Evolutionary conservation across 345 rosid genomes (phyloP).

Genomic region (Rhizophora apiculata): DNA sequence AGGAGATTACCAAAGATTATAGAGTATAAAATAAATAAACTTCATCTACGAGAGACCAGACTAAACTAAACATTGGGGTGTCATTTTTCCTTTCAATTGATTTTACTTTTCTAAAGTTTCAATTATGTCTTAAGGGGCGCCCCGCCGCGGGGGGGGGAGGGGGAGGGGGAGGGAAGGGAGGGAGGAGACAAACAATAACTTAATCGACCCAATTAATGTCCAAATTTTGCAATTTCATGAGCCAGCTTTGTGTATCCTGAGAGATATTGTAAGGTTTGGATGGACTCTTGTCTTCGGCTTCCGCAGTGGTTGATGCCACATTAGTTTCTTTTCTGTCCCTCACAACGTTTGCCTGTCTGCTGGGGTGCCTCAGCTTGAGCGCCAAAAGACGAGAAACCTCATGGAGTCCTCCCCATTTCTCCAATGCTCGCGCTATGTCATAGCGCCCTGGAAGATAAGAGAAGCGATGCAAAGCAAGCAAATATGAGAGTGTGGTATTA

Average conservation of each 20-base stretch:
- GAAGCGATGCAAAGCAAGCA: too few species aligned
- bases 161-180: too few species aligned
- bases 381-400: slow-evolving; percentile 80
- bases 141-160: too few species aligned
- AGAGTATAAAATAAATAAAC: too few species aligned
- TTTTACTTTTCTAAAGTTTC: too few species aligned
- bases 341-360: slow-evolving; percentile 38
- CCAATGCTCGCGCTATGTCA: slow-evolving; percentile 90
- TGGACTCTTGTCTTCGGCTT: slow-evolving; percentile 26
- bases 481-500: too few species aligned
- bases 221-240: slow-evolving; percentile 53
- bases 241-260: slow-evolving; percentile 81
- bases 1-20: too few species aligned
- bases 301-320: slow-evolving; percentile 20
- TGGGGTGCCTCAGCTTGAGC: slow-evolving; percentile 74
- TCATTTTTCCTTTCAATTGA: too few species aligned
- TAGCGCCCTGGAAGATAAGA: slow-evolving; percentile 56
- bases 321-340: slow-evolving; percentile 41
- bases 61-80: too few species aligned
- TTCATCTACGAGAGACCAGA: too few species aligned
- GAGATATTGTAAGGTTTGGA: slow-evolving; percentile 49
- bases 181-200: background rate
- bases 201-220: slow-evolving; percentile 80
- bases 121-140: too few species aligned
- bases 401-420: slow-evolving; percentile 95